phyloP scores from a whole-genome alignment of 441 rosid species.

The Eruca vesicaria region DNA sequence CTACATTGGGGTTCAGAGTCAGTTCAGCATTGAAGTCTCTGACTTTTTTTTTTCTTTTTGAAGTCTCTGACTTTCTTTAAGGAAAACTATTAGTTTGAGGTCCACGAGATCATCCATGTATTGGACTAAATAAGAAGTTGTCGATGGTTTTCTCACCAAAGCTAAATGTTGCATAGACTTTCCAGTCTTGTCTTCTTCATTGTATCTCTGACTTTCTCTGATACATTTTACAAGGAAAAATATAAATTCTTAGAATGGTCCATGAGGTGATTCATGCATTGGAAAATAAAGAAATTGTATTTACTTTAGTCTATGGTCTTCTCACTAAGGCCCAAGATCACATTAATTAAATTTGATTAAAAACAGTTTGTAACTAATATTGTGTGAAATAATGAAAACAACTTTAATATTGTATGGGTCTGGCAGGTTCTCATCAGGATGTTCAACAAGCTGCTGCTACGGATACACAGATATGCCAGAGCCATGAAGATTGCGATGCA shows the following conservation, averaged over 20 bases:
- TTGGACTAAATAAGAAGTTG: background rate
- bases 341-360: too few species aligned
- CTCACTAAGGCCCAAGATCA: too few species aligned
- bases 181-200: background rate
- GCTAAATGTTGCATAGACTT: background rate
- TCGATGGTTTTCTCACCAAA: background rate
- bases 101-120: background rate
- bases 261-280: constrained; percentile 3
- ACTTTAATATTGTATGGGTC: too few species aligned
- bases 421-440: constrained; percentile 81
- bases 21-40: background rate
- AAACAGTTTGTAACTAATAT: too few species aligned
- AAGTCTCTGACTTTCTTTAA: background rate
- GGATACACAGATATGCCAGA: constrained; percentile 50
- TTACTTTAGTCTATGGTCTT: background rate
- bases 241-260: too few species aligned
- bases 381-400: too few species aligned
- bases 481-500: constrained; percentile 65
- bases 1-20: background rate
- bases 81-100: background rate
- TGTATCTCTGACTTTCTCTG: constrained; percentile 6
- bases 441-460: constrained; percentile 43
- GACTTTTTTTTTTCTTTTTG: background rate
- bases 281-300: background rate
- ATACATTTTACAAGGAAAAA: constrained; percentile 15